Evolutionary conservation across 306 rosid species (phyloP), one percentile per base, ranked within the genome.

Genomic region (Gillenia trifoliata): DNA sequence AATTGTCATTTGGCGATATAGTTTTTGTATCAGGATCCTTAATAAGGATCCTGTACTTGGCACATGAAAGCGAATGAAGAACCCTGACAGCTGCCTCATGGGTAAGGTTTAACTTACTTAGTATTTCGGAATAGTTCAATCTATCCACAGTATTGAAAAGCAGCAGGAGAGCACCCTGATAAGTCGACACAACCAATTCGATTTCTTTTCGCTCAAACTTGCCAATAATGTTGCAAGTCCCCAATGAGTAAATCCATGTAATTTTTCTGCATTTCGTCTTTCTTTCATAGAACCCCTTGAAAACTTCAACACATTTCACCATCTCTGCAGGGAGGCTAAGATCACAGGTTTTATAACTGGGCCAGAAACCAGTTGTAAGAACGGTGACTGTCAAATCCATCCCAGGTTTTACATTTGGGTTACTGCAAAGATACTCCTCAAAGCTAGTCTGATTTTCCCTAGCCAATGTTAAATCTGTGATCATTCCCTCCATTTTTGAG

Each of bases 401-500:
- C 60, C 97, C 97, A 25, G 90, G 88, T 57, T 85, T 79, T 61
- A 50, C 81, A 72, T 86, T 73, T 26, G 87, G 41, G 68, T 85
- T 81, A 26, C 68, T 76, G 31, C 70, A 71, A 64, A 91, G 87
- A 80, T 91, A 87, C 19, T 87, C 89, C 78, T 87, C 92, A 63
- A 91, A 91, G 52, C 61, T 77, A 50, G 83, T 34, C 78, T 88
- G 92, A 74, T 83, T 83, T 54, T 89, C 97, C 78, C 86, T 77
- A 28, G 92, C 90, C 75, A 91, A 70, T 17, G 87, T 79, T 83
- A 87, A 74, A 68, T 91, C 97, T 5, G 82, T 84, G 75, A 89
- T 87, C 97, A 91, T 91, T 52, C 97, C 92, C 84, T 91, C 97
- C 97, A 91, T 91, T 76, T 89, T 91, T 57, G 94, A 87, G 56